Evolutionary conservation across 148 eudicot species (phyloP), one percentile per base, ranked within the genome.

Genomic region (Chenopodium formosanum): DNA sequence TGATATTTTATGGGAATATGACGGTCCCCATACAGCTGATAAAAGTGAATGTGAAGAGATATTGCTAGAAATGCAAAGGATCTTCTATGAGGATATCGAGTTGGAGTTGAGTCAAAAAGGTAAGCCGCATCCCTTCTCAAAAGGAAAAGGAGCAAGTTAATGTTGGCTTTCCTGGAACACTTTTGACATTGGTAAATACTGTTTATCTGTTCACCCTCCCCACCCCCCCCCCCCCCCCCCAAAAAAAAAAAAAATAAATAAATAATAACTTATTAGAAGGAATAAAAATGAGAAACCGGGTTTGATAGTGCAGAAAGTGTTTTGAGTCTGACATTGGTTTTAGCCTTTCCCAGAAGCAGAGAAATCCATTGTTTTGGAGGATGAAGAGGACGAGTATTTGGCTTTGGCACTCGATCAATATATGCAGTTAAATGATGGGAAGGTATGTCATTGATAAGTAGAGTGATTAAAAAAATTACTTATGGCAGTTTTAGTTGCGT

Each of bases 31-130:
- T 46, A 85, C 87, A 56, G 90, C 89, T 86, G 88, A 89, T 88
- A 81, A 92, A 85, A 95, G 90, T 23, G 99, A 95, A 78, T 91
- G 97, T 78, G 99, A 95, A 86, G 99, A 93, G 68, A 91, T 95
- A 50, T 79, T 95, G 81, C 76, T 95, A 9, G 97, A 95, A 85
- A 93, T 95, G 97, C 99, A 95, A 78, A 91, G 91, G 84, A 90
- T 95, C 66, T 95, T 95, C 81, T 95, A 95, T 56, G 97, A 95
- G 64, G 97, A 95, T 88, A 83, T 90, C 22, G 75, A 64, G 64
- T 78, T 69, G 65, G 91, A 89, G 76, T 68, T 82, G 68, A 32
- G 63, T 44, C 78, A 68, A 77, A 83, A 52, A 82, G 97, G 97
- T 92, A 82, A 64, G 69, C 64, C 70, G 29, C 56, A 16, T 63